These are phyloP conservation scores for Pogostemon cablin DNA, from an alignment of 257 asterid species.

Conservation along the genomic window DNA sequence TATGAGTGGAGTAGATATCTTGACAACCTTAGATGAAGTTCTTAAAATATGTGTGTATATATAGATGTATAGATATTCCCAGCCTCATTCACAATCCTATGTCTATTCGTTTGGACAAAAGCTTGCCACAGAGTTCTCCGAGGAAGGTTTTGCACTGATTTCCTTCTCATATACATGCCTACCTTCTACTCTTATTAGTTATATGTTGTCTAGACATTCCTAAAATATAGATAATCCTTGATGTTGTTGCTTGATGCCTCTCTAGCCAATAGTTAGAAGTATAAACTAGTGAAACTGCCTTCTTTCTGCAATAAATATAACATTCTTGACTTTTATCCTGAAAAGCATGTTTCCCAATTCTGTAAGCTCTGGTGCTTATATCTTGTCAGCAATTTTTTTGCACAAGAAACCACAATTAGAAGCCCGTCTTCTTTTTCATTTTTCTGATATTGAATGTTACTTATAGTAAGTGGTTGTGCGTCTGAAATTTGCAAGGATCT, in stretches of 20 bases:
- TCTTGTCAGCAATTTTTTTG: neutral
- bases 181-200: neutral
- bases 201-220: neutral
- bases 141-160: neutral
- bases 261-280: neutral
- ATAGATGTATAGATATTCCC: neutral
- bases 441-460: neutral
- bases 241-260: constrained; percentile 11
- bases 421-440: neutral
- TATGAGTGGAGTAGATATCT: neutral
- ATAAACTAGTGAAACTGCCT: neutral
- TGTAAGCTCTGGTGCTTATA: neutral
- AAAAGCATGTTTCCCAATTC: neutral
- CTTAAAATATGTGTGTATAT: neutral
- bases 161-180: neutral
- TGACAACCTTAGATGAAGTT: neutral
- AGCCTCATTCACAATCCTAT: constrained; percentile 6
- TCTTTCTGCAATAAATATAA: neutral
- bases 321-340: neutral
- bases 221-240: neutral
- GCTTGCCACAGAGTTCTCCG: constrained; percentile 1
- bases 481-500: neutral
- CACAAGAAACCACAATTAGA: neutral
- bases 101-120: neutral
- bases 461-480: neutral